These are phyloP conservation scores for Pseudomassariella vexata DNA, from an alignment of 2,329 filamentous ascomycete species.

Conservation along the genomic window DNA sequence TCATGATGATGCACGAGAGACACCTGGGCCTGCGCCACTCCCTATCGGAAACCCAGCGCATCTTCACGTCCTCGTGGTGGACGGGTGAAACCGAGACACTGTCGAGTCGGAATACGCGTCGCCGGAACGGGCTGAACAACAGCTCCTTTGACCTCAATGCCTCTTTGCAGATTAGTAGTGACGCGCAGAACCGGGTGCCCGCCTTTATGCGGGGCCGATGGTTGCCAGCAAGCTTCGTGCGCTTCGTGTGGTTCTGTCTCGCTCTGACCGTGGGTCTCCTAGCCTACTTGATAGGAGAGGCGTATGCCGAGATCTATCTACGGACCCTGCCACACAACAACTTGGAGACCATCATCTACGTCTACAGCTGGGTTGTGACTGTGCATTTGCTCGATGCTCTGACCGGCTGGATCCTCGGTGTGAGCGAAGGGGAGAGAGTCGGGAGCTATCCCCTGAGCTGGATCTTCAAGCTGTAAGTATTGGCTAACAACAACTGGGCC, in stretches of 20 bases:
- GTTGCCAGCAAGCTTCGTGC: constrained; percentile 61
- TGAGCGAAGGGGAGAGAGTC: constrained; percentile 59
- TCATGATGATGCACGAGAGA: constrained; percentile 58
- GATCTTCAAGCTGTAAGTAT: constrained; percentile 61
- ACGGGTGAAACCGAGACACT: constrained; percentile 49
- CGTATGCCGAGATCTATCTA: constrained; percentile 64
- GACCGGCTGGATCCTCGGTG: constrained; percentile 62
- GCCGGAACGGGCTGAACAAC: constrained; percentile 27
- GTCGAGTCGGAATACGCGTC: constrained; percentile 27
- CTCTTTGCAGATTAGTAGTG: constrained; percentile 16
- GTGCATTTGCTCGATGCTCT: constrained; percentile 60
- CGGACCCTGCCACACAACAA: constrained; percentile 61
- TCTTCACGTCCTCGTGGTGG: constrained; percentile 63
- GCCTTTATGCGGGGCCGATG: constrained; percentile 42
- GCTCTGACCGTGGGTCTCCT: constrained; percentile 57
- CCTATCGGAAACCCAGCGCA: constrained; percentile 60
- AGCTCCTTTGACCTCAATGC: constrained; percentile 32
- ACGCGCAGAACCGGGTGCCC: constrained; percentile 17
- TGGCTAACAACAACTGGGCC: not conserved
- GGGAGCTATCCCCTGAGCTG: constrained; percentile 66
- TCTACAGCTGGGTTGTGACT: constrained; percentile 64
- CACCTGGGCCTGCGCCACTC: constrained; percentile 56
- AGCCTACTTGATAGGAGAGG: constrained; percentile 63
- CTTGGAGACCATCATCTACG: constrained; percentile 62
- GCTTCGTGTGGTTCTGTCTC: constrained; percentile 65